Evolutionary conservation across 306 rosid genomes (phyloP).

Genomic region (Senna siamea): DNA sequence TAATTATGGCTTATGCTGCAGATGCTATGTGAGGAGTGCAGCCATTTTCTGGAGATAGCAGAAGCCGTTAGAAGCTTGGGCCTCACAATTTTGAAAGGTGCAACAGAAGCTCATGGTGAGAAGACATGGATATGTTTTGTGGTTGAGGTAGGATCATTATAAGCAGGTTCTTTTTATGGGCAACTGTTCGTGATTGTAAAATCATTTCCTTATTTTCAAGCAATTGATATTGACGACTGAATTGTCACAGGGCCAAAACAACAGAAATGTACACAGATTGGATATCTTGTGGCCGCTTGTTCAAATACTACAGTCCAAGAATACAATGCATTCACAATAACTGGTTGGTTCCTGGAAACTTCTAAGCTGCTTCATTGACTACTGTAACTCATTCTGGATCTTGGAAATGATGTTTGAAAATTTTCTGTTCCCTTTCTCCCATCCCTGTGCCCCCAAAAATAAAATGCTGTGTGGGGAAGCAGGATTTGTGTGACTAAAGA

Average conservation of each 20-base stretch:
- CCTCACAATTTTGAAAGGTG: constrained; percentile 73
- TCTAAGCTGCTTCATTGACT: constrained; percentile 46
- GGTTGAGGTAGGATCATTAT: constrained; percentile 71
- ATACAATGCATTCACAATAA: constrained; percentile 42
- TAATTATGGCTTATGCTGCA: constrained; percentile 46
- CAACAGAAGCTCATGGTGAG: constrained; percentile 81
- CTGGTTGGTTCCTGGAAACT: constrained; percentile 37
- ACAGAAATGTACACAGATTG: constrained; percentile 82
- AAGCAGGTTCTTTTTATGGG: no score
- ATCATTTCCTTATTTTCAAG: background rate
- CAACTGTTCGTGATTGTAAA: background rate
- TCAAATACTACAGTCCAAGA: constrained; percentile 84
- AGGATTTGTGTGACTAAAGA: constrained; percentile 21
- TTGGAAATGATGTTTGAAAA: constrained; percentile 23
- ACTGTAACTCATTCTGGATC: constrained; percentile 38
- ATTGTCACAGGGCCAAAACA: constrained; percentile 76
- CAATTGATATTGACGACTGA: constrained; percentile 24
- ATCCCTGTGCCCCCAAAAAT: constrained; percentile 3
- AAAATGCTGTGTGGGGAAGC: constrained; percentile 18
- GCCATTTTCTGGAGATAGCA: constrained; percentile 92
- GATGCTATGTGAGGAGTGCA: constrained; percentile 93
- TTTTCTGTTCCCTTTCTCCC: constrained; percentile 6
- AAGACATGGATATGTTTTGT: constrained; percentile 85
- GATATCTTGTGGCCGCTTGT: constrained; percentile 95
- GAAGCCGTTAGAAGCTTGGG: constrained; percentile 88